Evolutionary conservation across 2,329 filamentous ascomycete genomes (phyloP).

Genomic region (Aspergillus unguis): DNA sequence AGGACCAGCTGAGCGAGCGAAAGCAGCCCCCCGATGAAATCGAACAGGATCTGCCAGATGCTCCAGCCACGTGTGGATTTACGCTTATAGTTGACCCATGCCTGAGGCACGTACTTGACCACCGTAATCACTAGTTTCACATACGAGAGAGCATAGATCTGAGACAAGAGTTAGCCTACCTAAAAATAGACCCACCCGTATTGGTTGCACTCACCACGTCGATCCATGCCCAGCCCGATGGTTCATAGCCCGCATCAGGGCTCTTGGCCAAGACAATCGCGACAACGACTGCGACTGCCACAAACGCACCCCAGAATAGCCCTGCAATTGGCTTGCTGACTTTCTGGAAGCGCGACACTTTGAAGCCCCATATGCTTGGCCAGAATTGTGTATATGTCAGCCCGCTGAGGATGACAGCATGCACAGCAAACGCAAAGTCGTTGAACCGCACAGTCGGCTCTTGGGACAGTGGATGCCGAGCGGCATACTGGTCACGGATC

Average conservation of each 20-base stretch:
- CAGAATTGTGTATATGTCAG: slow-evolving; percentile 77
- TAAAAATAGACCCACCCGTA: not conserved
- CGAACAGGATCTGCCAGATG: slow-evolving; percentile 78
- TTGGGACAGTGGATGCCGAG: slow-evolving; percentile 67
- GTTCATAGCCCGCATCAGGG: slow-evolving; percentile 45
- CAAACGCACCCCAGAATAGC: slow-evolving; percentile 65
- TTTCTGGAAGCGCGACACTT: slow-evolving; percentile 53
- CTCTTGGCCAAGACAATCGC: slow-evolving; percentile 44
- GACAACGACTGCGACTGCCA: slow-evolving; percentile 37
- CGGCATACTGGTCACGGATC: slow-evolving; percentile 78
- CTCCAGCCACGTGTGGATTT: slow-evolving; percentile 85
- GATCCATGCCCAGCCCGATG: slow-evolving; percentile 59
- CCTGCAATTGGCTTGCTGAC: slow-evolving; percentile 63
- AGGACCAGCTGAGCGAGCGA: slow-evolving; percentile 78
- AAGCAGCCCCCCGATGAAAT: slow-evolving; percentile 75
- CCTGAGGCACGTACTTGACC: slow-evolving; percentile 90
- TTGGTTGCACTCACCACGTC: slow-evolving; percentile 52
- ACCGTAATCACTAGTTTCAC: slow-evolving; percentile 86
- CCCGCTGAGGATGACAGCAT: slow-evolving; percentile 70
- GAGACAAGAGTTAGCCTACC: slow-evolving; percentile 1
- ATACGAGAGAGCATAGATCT: slow-evolving; percentile 71
- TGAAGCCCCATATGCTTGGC: slow-evolving; percentile 71
- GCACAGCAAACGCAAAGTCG: slow-evolving; percentile 81
- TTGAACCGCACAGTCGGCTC: slow-evolving; percentile 84
- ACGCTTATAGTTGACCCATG: slow-evolving; percentile 76